Conservation (phyloP, 805 yeast genomes). For the Ogataea pilisensis region DNA sequence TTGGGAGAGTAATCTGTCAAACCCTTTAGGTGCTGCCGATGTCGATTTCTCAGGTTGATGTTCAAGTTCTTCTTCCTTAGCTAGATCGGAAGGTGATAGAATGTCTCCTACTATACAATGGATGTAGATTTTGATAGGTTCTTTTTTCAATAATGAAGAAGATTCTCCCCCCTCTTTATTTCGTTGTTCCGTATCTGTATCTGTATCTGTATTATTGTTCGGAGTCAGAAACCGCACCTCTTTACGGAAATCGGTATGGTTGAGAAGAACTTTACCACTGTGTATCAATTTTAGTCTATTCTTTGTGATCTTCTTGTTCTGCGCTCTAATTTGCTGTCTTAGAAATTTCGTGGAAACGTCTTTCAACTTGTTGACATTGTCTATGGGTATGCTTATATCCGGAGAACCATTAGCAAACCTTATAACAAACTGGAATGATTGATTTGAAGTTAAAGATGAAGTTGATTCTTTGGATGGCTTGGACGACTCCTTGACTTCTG, state of each 20-base stretch:
- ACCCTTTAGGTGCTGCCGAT: conserved; percentile 72
- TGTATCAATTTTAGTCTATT: conserved; percentile 61
- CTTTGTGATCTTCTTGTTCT: conserved; percentile 26
- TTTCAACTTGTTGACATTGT: conserved; percentile 19
- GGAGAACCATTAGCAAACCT: conserved; percentile 44
- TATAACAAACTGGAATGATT: conserved; percentile 27
- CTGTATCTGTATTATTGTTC: conserved; percentile 14
- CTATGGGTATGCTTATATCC: conserved; percentile 38
- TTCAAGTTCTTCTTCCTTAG: conserved; percentile 57
- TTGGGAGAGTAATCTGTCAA: conserved; percentile 76
- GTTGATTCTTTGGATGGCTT: neutral
- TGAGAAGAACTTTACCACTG: conserved; percentile 62
- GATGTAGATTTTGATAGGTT: conserved; percentile 46
- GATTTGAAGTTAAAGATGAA: neutral
- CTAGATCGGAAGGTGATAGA: conserved; percentile 49
- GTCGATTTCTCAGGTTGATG: conserved; percentile 49
- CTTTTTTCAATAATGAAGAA: neutral
- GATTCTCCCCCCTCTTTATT: neutral
- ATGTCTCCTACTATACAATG: conserved; percentile 79
- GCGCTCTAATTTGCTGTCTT: conserved; percentile 39
- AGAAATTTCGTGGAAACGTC: conserved; percentile 37
- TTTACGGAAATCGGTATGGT: conserved; percentile 47
- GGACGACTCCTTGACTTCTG: conserved; percentile 7
- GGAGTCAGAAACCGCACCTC: conserved; percentile 37
- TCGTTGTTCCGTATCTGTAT: conserved; percentile 13